Percentiles rank a stretch among this genome's conserved stretches.
These are phyloP conservation scores for Mimosa pudica DNA, from an alignment of 306 rosid species.

Conservation along the genomic window DNA sequence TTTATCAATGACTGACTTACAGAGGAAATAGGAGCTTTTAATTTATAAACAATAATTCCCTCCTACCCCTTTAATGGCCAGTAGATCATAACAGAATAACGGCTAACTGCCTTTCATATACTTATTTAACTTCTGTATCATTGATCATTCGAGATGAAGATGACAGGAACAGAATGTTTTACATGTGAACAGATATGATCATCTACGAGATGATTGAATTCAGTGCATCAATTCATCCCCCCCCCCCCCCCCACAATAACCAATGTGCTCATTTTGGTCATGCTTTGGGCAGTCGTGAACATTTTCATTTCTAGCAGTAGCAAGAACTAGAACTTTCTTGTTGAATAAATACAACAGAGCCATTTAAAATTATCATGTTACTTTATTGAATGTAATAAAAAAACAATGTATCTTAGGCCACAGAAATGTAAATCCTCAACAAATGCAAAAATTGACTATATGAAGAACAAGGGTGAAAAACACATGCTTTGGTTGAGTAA, in stretches of 20 bases:
- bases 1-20: no score
- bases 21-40: no score
- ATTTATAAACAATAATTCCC: no score
- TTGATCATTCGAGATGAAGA: background rate
- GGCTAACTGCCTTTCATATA: no score
- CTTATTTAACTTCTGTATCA: no score
- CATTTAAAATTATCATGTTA: background rate
- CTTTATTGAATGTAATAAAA: conserved; percentile 9
- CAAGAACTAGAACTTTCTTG: background rate
- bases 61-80: no score
- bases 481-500: conserved; percentile 10
- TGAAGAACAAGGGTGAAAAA: conserved; percentile 16
- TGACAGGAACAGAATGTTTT: background rate
- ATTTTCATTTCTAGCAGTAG: background rate
- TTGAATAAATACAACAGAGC: conserved; percentile 7
- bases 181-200: background rate
- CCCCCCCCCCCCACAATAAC: no score
- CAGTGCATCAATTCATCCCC: no score
- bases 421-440: conserved; percentile 4
- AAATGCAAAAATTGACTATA: conserved; percentile 12
- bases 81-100: no score
- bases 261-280: background rate
- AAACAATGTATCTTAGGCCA: background rate
- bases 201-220: no score
- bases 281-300: background rate